phyloP scores from a whole-genome alignment of 257 asterid genomes.

The Phtheirospermum japonicum region DNA sequence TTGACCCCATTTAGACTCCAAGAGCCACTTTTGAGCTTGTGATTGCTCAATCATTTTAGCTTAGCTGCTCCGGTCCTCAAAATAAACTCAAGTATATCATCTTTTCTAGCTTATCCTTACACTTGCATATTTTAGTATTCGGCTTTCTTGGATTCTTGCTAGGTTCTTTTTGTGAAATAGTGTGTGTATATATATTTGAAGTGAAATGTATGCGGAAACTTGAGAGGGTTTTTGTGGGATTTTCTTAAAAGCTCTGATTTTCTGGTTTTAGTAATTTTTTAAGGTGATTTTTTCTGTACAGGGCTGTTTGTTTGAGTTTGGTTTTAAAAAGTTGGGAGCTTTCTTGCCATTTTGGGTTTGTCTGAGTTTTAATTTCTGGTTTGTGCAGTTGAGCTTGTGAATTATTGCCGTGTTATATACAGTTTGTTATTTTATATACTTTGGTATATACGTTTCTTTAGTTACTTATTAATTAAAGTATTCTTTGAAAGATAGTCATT shows the following conservation, averaged over 20 bases:
- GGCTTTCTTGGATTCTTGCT: constrained; percentile 18
- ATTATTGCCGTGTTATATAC: constrained; percentile 10
- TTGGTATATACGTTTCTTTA: constrained; percentile 23
- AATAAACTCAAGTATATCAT: constrained; percentile 28
- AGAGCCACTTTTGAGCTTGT: constrained; percentile 24
- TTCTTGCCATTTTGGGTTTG: constrained; percentile 14
- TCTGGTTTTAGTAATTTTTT: too few relatives aligned
- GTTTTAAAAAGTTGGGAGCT: constrained; percentile 5
- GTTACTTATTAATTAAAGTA: constrained; percentile 7
- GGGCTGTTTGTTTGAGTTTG: constrained; percentile 7
- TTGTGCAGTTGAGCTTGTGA: constrained; percentile 20
- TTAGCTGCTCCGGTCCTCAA: neutral
- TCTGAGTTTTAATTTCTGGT: too few relatives aligned
- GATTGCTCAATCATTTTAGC: constrained; percentile 14
- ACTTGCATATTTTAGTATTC: neutral
- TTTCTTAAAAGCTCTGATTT: constrained; percentile 1
- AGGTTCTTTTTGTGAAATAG: neutral
- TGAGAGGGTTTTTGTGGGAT: constrained; percentile 22
- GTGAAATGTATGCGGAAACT: constrained; percentile 21
- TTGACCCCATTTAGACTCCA: constrained; percentile 26
- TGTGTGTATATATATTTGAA: neutral
- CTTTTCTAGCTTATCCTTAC: constrained; percentile 25
- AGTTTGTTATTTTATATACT: constrained; percentile 11
- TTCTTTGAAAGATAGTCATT: neutral
- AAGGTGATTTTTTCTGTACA: neutral